Percentiles rank a stretch among this genome's conserved stretches.
Evolutionary conservation across 1,284 basidiomycete species (phyloP).

Genomic region (Puccinia hordei): DNA sequence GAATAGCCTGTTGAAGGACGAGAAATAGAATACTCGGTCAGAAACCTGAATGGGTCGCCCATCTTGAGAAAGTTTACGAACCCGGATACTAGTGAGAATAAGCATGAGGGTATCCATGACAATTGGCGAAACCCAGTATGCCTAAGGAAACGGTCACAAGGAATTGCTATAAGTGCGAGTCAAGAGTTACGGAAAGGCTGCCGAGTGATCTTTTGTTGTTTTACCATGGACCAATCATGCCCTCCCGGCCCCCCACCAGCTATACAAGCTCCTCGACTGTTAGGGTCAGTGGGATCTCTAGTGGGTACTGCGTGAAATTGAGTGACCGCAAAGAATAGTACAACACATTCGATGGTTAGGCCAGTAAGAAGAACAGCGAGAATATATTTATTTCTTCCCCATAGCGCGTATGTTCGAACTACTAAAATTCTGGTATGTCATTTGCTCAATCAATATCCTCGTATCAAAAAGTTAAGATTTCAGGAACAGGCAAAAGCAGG

Average conservation of each 20-base stretch:
- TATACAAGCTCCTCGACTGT: slow-evolving; percentile 49
- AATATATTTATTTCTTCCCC: slow-evolving; percentile 50
- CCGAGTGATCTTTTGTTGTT: neutral
- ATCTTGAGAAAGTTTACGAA: neutral
- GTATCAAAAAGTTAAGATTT: neutral
- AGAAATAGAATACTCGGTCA: neutral
- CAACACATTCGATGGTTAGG: slow-evolving; percentile 28
- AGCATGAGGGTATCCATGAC: slow-evolving; percentile 50
- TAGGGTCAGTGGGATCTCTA: slow-evolving; percentile 43
- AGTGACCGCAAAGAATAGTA: slow-evolving; percentile 46
- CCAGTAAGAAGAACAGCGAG: slow-evolving; percentile 28
- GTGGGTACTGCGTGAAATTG: slow-evolving; percentile 46
- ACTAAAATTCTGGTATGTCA: slow-evolving; percentile 29
- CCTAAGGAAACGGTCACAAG: slow-evolving; percentile 11
- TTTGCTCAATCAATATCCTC: neutral
- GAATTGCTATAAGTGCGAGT: neutral
- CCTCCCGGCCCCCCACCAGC: slow-evolving; percentile 50
- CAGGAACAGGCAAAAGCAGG: no score
- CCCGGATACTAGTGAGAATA: slow-evolving; percentile 42
- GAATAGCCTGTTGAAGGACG: slow-evolving; percentile 28
- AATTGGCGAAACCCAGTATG: slow-evolving; percentile 51
- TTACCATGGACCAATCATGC: slow-evolving; percentile 50
- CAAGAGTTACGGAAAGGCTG: neutral
- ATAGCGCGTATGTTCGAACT: slow-evolving; percentile 44
- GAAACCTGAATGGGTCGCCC: neutral